Base-by-base conservation (phyloP, 257 asterid genomes). In the Datura wrightii region DNA sequence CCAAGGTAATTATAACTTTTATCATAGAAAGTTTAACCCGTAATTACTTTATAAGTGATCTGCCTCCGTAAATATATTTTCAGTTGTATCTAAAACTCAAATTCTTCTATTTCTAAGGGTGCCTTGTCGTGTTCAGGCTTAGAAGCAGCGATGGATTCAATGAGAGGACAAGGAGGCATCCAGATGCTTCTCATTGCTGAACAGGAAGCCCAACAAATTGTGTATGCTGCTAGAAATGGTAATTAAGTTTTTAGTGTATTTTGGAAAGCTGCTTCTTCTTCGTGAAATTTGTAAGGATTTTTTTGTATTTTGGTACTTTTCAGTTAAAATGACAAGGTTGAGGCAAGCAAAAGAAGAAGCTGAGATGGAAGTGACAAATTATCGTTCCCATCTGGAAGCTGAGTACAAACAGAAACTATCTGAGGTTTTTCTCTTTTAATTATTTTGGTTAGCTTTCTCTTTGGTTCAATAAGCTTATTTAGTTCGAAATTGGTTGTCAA, bases 291-390 rank as follows among this genome's bases (percentile, higher is more conserved):
- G 0, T 14, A 37, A 14, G 48, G 24, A 67, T 37, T 37, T 67
- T 69, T 41, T 39, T 18, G 34, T 39, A 15, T 69, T 69, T 39
- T 69, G 34, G 14, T 69, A 16, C 0, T 69, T 16, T 69, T 41
- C 83, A 96, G 99, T 88, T 89, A 96, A 96, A 92, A 89, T 83
- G 88, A 4, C 91, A 13, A 88, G 97, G 90, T 85, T 94, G 90
- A 93, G 89, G 89, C 97, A 93, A 79, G 99, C 98, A 7, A 94
- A 92, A 79, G 95, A 92, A 10, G 99, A 96, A 83, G 98, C 99
- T 5, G 96, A 93, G 55, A 84, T 46, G 71, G 98, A 94, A 91
- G 91, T 90, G 15, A 90, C 91, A 3, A 87, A 83, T 70, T 93
- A 90, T 54, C 89, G 92, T 19, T 66, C 94, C 15, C 92, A 92